A percentile compares a stretch with the other conserved stretches of the same genome.
These are phyloP conservation scores for Backusella macrospora DNA, from an alignment of 192 early-diverging fungal genomes.

Conservation along the genomic window DNA sequence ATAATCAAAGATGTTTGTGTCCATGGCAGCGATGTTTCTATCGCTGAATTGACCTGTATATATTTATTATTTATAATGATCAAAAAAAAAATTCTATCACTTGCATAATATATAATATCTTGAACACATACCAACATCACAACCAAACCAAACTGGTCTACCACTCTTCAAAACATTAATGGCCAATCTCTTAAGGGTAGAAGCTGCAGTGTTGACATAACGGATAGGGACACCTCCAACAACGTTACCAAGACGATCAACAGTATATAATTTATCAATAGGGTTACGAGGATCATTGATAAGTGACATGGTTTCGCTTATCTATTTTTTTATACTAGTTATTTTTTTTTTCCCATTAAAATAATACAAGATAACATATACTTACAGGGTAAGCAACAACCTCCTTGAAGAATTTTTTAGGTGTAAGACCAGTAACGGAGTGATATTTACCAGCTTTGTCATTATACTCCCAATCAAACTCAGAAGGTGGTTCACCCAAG, in stretches of 20 bases:
- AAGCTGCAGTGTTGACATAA: constrained; percentile 66
- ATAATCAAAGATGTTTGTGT: constrained; percentile 66
- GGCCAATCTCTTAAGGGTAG: constrained; percentile 61
- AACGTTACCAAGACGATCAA: constrained; percentile 75
- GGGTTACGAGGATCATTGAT: constrained; percentile 79
- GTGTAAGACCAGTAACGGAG: constrained; percentile 56
- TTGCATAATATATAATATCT: background rate
- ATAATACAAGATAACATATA: background rate
- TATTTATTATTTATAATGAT: background rate
- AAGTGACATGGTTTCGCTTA: constrained; percentile 65
- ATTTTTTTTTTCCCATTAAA: background rate
- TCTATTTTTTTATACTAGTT: constrained; percentile 32
- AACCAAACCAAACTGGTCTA: constrained; percentile 79
- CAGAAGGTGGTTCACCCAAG: constrained; percentile 73
- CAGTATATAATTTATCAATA: constrained; percentile 65
- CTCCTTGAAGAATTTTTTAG: constrained; percentile 63
- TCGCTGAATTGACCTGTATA: constrained; percentile 56
- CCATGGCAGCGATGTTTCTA: constrained; percentile 60
- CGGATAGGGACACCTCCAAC: constrained; percentile 64
- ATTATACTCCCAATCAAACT: constrained; percentile 67
- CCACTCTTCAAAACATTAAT: constrained; percentile 60
- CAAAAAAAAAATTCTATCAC: background rate
- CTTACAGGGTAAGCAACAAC: constrained; percentile 60
- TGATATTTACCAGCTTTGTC: constrained; percentile 74
- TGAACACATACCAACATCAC: constrained; percentile 56